phyloP scores from a whole-genome alignment of 1,284 basidiomycete genomes.

The Serendipita sp. region DNA sequence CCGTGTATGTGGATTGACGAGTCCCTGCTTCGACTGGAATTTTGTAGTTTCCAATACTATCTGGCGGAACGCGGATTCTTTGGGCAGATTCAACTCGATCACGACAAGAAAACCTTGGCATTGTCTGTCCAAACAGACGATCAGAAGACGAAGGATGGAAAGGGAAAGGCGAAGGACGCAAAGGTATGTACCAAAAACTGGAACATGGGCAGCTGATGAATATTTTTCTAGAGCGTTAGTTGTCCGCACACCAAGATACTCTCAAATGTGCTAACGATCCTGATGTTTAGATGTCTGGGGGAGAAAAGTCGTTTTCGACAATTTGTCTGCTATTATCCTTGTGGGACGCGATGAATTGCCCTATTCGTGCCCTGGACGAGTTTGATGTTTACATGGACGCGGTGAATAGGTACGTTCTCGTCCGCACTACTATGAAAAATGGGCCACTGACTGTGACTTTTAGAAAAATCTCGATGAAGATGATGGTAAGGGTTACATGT shows the following conservation, averaged over 20 bases:
- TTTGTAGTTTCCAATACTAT: conserved; percentile 63
- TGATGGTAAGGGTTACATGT: conserved; percentile 51
- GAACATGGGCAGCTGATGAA: background rate
- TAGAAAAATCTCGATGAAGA: conserved; percentile 67
- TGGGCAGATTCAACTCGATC: conserved; percentile 77
- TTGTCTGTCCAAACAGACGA: conserved; percentile 73
- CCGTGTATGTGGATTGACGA: too few relatives aligned
- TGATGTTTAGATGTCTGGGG: conserved; percentile 35
- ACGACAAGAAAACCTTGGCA: conserved; percentile 48
- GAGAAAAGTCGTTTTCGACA: conserved; percentile 95
- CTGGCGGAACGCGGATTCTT: conserved; percentile 76
- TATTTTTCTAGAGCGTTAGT: background rate
- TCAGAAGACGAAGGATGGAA: conserved; percentile 44
- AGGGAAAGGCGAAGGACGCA: conserved; percentile 55
- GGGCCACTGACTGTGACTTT: background rate
- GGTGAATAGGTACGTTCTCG: conserved; percentile 49
- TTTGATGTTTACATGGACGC: conserved; percentile 97
- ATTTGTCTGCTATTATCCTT: conserved; percentile 85
- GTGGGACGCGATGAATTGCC: conserved; percentile 92
- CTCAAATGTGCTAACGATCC: background rate
- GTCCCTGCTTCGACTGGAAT: conserved; percentile 1
- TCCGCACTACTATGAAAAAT: background rate
- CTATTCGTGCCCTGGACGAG: conserved; percentile 63
- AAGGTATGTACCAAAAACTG: conserved; percentile 46
- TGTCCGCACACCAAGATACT: background rate